phyloP scores from a whole-genome alignment of 768 basidiomycete species.

The Russula sp. region DNA sequence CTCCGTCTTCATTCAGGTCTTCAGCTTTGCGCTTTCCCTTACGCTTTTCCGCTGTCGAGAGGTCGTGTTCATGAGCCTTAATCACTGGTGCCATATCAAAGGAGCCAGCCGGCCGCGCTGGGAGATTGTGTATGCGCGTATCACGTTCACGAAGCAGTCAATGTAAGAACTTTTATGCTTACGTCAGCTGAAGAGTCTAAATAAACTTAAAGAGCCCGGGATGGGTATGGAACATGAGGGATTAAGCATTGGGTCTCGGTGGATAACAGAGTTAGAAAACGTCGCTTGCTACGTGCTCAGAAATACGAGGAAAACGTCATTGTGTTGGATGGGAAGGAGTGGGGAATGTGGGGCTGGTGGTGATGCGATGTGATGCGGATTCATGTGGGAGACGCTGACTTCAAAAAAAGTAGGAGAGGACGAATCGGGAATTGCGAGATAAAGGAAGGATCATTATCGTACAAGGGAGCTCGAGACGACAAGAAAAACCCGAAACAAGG shows the following conservation, averaged over 20 bases:
- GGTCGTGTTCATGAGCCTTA: slow-evolving; percentile 56
- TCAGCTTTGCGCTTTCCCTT: slow-evolving; percentile 63
- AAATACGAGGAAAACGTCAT: neutral
- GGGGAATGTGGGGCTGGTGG: neutral
- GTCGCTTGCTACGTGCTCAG: neutral
- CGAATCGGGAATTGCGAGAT: neutral
- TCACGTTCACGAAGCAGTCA: no score
- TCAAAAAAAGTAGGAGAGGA: neutral
- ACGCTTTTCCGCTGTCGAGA: slow-evolving; percentile 31
- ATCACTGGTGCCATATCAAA: slow-evolving; percentile 51
- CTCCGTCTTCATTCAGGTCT: slow-evolving; percentile 53
- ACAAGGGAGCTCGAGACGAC: slow-evolving; percentile 2
- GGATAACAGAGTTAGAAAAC: neutral
- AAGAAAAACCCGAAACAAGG: neutral
- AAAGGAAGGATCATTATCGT: slow-evolving; percentile 6
- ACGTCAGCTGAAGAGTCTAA: slow-evolving; percentile 26
- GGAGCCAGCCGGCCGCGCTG: no score
- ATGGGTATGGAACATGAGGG: neutral
- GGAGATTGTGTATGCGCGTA: neutral
- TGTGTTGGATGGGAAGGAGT: neutral
- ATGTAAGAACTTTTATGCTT: neutral
- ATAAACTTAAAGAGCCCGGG: no score
- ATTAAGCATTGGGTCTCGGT: neutral
- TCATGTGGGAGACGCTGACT: slow-evolving; percentile 7
- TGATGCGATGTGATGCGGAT: neutral